phyloP scores from a whole-genome alignment of 2,329 filamentous ascomycete species.

The Colletotrichum sp. region DNA sequence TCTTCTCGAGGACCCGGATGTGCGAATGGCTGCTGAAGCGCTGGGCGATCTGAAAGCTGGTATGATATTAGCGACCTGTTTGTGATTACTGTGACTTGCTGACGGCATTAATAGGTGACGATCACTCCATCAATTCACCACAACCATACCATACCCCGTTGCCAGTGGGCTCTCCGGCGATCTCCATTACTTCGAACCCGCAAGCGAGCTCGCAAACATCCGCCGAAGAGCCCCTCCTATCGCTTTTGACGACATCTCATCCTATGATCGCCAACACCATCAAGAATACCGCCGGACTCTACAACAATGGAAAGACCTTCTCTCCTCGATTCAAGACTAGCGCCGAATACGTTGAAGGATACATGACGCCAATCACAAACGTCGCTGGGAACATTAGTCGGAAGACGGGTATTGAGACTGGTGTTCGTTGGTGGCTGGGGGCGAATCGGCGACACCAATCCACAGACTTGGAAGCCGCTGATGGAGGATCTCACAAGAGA shows the following conservation, averaged over 20 bases:
- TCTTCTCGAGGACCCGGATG: constrained; percentile 70
- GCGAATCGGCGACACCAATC: constrained; percentile 58
- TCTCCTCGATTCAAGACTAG: constrained; percentile 88
- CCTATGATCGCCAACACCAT: constrained; percentile 86
- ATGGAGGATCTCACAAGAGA: constrained; percentile 59
- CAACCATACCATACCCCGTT: constrained; percentile 48
- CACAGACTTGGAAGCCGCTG: constrained; percentile 51
- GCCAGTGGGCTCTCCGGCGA: constrained; percentile 39
- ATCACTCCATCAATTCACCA: constrained; percentile 73
- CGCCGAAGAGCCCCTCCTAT: constrained; percentile 80
- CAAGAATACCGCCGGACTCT: constrained; percentile 83
- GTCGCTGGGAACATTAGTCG: constrained; percentile 85
- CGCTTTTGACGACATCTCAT: constrained; percentile 86
- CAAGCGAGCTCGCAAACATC: constrained; percentile 43
- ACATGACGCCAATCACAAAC: constrained; percentile 84
- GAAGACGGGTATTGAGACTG: constrained; percentile 85
- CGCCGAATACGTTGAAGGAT: constrained; percentile 89
- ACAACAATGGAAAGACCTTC: constrained; percentile 87
- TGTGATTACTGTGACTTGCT: neutral
- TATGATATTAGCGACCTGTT: constrained; percentile 43
- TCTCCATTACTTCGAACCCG: constrained; percentile 37
- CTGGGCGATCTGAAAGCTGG: constrained; percentile 77
- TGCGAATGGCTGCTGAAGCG: constrained; percentile 75
- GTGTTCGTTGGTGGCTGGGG: constrained; percentile 83
- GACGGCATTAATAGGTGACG: neutral